Base-by-base conservation (phyloP, 2,329 filamentous ascomycete species). In the Grosmannia penicillata region DNA sequence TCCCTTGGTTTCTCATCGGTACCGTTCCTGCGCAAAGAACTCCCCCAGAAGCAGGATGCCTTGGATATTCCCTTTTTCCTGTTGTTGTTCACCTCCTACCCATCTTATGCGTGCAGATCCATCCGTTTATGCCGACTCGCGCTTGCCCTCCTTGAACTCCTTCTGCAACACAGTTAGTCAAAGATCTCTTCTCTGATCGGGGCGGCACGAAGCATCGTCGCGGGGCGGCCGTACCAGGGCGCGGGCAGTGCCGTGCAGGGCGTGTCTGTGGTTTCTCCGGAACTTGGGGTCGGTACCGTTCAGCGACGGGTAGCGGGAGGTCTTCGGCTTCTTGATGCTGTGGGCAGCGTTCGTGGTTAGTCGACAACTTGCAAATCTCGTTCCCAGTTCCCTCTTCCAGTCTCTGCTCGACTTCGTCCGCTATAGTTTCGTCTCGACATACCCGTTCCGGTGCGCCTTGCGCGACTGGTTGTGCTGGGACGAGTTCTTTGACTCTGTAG, bases 251-350 rank as follows among this genome's bases (percentile, higher is more conserved):
- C 91, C 91, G 75, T 96, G 91, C 50, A 96, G 86, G 67, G 91
- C 91, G 78, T 98, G 89, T 75, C 86, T 85, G 75, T 98, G 91
- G 78, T 98, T 98, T 71, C 91, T 82, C 68, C 91, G 82, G 78
- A 98, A 98, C 80, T 98, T 98, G 63, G 91, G 87, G 72, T 98
- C 91, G 65, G 85, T 91, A 58, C 91, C 91, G 65, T 95, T 95
- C 60, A 98, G 81, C 56, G 89, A 96, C 52, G 91, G 91, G 74
- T 98, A 98, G 74, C 91, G 78, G 69, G 87, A 78, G 62, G 91
- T 96, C 79, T 94, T 95, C 52, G 91, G 91, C 82, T 95, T 96
- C 82, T 96, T 96, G 78, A 98, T 98, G 72, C 89, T 95, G 63
- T 54, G 47, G 17, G 26, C 34, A 27, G 6, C 6, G 4, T n/a